Percentiles rank a stretch among this genome's conserved stretches.
Conservation (phyloP, 2,329 filamentous ascomycete genomes). For the Chaetoscypha palmicola region DNA sequence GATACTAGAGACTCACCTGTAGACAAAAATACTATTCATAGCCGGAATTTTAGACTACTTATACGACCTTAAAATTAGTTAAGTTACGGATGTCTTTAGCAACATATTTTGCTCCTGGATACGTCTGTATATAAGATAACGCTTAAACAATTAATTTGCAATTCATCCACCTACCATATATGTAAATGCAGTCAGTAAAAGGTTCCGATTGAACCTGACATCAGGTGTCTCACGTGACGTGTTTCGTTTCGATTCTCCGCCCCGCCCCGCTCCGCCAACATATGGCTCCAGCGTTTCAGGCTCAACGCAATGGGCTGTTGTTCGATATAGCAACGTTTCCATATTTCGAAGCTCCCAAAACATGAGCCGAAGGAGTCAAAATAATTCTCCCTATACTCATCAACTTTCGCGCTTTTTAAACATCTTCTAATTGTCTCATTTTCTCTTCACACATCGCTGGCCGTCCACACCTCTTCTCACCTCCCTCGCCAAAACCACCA, state of each 20-base stretch:
- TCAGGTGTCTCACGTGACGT: conserved; percentile 11
- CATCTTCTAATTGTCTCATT: background rate
- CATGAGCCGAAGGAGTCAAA: background rate
- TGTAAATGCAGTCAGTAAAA: no score
- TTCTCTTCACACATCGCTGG: background rate
- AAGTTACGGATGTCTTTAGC: no score
- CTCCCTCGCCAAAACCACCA: background rate
- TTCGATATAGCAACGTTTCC: conserved; percentile 7
- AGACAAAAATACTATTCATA: no score
- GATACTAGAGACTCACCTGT: no score
- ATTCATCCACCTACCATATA: no score
- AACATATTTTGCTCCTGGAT: no score
- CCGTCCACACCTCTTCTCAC: background rate
- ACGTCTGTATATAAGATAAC: no score
- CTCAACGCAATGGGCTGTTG: conserved; percentile 10
- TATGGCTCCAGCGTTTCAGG: conserved; percentile 8
- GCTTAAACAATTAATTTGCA: no score
- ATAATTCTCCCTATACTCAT: background rate
- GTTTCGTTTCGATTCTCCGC: background rate
- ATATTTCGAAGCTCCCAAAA: background rate
- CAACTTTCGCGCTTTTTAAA: background rate
- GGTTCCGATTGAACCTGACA: no score
- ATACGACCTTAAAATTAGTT: no score
- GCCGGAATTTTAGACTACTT: no score
- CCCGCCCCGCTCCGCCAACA: background rate